Base-by-base conservation (phyloP, 495 filamentous ascomycete genomes). In the Penicillium diatomitis region DNA sequence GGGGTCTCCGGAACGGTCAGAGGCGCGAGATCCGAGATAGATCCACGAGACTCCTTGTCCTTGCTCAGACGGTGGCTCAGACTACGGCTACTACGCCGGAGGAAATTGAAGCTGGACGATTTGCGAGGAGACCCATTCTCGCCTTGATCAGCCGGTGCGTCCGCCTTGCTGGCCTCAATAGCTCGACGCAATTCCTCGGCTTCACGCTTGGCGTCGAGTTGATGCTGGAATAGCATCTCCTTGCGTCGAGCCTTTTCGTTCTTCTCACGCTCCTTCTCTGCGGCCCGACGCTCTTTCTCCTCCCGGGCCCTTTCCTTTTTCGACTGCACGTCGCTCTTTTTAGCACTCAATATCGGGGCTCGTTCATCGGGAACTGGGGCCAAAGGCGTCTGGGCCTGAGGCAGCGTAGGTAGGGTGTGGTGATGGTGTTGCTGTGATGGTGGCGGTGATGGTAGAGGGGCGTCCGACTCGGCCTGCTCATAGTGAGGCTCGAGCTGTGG, bases 251-350 rank as follows among this genome's bases (percentile, higher is more conserved):
- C 78, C 54, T 85, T 78, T 1, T 79, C 77, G 4, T 72, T 74
- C 57, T 82, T 87, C 47, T 80, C 75, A 47, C 70, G 73, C 35
- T 85, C 84, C 55, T 85, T 90, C 28, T 84, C 82, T 20, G 80
- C 79, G 20, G 76, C 77, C 48, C 81, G 84, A 6, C 73, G 70
- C 41, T 82, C 83, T 55, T 85, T 85, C 49, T 85, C 82, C 49
- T 78, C 82, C 27, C 77, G 67, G 5, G 63, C 66, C 41, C 62
- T 68, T 32, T 77, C 74, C 49, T 73, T 76, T 47, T 64, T 69
- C 5, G 63, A 64, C 28, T 71, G 72, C 29, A 65, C 36, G 37
- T 78, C 73, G 38, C 70, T 75, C 52, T 74, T 76, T 52, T 66
- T 68, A 0, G 70, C 60, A 39, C 54, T 68, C n/a, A 71, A 41